Conservation (phyloP, 192 early-diverging fungal species). For the Radiomyces spectabilis region DNA sequence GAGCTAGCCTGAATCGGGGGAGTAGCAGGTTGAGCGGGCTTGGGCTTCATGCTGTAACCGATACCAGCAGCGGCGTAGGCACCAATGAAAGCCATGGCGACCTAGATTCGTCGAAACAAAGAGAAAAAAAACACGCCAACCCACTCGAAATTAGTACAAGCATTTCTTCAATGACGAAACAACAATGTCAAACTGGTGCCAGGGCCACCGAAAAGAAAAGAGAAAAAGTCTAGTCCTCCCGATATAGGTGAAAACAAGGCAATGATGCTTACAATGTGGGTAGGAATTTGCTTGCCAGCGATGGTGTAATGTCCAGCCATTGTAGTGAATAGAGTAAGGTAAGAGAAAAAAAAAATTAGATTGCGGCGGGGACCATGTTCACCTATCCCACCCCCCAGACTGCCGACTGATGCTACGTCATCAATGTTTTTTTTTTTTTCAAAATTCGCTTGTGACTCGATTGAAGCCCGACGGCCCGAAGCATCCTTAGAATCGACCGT, state of each 20-base stretch:
- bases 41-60: conserved; percentile 14
- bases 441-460: no score
- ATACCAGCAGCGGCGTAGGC: conserved; percentile 20
- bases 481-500: no score
- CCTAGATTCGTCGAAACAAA: conserved; percentile 7
- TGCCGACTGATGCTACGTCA: no score
- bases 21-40: conserved; percentile 15
- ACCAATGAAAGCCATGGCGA: conserved; percentile 30
- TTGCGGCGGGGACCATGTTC: no score
- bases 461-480: no score
- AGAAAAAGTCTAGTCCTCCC: not conserved
- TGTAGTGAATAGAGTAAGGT: conserved; percentile 2
- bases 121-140: not conserved
- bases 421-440: no score
- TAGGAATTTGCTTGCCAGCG: conserved; percentile 25
- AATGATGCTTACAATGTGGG: conserved; percentile 19
- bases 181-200: not conserved
- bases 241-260: no score
- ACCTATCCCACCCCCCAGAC: no score
- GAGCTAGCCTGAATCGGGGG: conserved; percentile 38
- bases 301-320: conserved; percentile 34
- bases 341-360: not conserved
- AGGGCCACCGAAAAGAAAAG: not conserved
- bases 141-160: no score
- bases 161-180: no score